Percentiles rank a stretch among this genome's conserved stretches.
Evolutionary conservation across 2,329 filamentous ascomycete species (phyloP).

Genomic region (Malbranchea cinnamomea): DNA sequence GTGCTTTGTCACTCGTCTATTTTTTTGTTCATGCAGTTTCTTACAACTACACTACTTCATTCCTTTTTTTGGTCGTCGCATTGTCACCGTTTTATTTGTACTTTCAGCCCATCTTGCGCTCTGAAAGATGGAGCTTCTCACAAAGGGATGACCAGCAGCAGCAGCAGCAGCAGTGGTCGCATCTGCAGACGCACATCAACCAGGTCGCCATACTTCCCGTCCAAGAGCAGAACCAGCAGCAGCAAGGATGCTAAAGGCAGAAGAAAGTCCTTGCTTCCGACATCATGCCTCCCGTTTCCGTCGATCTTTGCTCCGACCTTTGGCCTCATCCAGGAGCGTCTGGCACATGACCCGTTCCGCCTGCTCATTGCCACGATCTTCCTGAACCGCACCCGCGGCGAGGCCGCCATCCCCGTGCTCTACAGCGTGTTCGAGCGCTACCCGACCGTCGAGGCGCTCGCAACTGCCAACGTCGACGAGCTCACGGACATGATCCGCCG

Average conservation of each 20-base stretch:
- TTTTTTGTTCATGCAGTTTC: too few species aligned
- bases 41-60: too few species aligned
- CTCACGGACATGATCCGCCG: slow-evolving; percentile 50
- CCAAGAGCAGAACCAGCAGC: slow-evolving; percentile 15
- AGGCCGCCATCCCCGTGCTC: slow-evolving; percentile 60
- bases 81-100: too few species aligned
- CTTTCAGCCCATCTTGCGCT: too few species aligned
- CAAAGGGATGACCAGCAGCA: too few species aligned
- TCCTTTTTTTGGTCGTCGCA: too few species aligned
- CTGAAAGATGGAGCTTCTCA: too few species aligned
- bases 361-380: slow-evolving; percentile 73
- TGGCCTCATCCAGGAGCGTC: slow-evolving; percentile 70
- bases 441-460: slow-evolving; percentile 50
- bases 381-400: slow-evolving; percentile 65
- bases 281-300: slow-evolving; percentile 46
- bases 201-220: slow-evolving; percentile 30
- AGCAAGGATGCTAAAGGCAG: too few species aligned
- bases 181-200: too few species aligned
- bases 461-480: slow-evolving; percentile 39
- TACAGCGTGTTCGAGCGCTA: slow-evolving; percentile 52
- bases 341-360: slow-evolving; percentile 60
- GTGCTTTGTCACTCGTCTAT: too few species aligned
- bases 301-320: slow-evolving; percentile 49
- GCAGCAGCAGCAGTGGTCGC: too few species aligned
- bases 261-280: too few species aligned